phyloP scores from a whole-genome alignment of 1,139 yeast species.

The Yarrowia galli region DNA sequence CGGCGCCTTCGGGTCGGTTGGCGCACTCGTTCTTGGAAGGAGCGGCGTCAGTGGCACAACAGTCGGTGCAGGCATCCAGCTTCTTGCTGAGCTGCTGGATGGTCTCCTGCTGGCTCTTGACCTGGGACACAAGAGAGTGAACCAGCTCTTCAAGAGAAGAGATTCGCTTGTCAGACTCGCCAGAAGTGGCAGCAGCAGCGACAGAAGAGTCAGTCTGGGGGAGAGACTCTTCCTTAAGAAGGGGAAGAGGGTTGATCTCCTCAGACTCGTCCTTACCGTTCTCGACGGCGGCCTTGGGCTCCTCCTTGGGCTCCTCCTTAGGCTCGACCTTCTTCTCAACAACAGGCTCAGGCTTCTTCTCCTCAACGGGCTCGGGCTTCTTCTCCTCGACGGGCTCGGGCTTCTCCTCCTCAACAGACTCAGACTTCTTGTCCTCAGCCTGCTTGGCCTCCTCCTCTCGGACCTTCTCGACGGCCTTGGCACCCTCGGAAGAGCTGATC shows the following conservation, averaged over 20 bases:
- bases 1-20: conserved; percentile 38
- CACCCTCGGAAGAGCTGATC: conserved; percentile 19
- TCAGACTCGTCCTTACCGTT: conserved; percentile 6
- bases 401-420: conserved; percentile 40
- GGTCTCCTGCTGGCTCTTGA: conserved; percentile 43
- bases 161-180: conserved; percentile 28
- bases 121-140: conserved; percentile 41
- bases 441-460: conserved; percentile 37
- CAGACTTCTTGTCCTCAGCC: conserved; percentile 41
- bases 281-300: conserved; percentile 20
- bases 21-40: conserved; percentile 29
- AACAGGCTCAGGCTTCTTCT: conserved; percentile 27
- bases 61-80: conserved; percentile 41
- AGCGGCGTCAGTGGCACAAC: conserved; percentile 16
- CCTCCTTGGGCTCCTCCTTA: conserved; percentile 10
- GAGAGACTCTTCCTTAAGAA: conserved; percentile 32
- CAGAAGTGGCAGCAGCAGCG: conserved; percentile 22
- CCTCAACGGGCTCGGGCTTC: conserved; percentile 37
- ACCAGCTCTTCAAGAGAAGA: conserved; percentile 32
- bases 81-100: conserved; percentile 44
- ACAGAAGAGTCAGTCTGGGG: conserved; percentile 23
- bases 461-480: conserved; percentile 35
- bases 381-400: conserved; percentile 34
- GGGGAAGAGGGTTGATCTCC: conserved; percentile 31
- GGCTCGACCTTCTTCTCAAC: conserved; percentile 18